A percentile compares a stretch with the other conserved stretches of the same genome.
Conservation (phyloP, 768 basidiomycete species). For the Termitomyces sp. region DNA sequence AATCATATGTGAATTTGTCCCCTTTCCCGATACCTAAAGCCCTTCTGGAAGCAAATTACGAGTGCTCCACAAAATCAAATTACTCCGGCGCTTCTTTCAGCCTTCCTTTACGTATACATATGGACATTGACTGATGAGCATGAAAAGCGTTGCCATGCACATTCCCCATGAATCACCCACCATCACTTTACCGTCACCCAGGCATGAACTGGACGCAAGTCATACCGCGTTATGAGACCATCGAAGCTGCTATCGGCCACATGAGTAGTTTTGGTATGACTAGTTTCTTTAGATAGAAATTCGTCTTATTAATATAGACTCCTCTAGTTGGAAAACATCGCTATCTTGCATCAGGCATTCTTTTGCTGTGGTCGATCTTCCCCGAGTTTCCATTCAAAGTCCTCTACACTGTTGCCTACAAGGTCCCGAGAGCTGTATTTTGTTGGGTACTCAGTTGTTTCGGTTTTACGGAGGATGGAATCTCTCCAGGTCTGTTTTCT, state of each 20-base stretch:
- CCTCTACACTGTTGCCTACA: background rate
- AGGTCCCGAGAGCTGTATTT: background rate
- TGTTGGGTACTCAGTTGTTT: background rate
- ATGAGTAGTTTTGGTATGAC: background rate
- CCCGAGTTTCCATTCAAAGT: background rate
- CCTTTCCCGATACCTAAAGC: too few species aligned
- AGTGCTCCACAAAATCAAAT: too few species aligned
- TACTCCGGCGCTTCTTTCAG: too few species aligned
- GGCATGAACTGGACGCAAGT: background rate
- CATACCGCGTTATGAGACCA: background rate
- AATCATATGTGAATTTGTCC: too few species aligned
- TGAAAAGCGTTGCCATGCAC: background rate
- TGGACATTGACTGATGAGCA: too few species aligned
- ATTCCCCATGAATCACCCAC: background rate
- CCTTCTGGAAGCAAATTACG: too few species aligned
- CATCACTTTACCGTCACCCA: background rate
- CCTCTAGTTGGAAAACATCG: too few species aligned
- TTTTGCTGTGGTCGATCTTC: background rate
- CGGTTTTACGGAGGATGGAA: background rate
- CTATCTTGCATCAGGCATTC: background rate
- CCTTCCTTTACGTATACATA: too few species aligned
- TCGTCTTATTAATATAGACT: too few species aligned
- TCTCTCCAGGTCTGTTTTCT: background rate
- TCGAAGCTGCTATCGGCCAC: background rate
- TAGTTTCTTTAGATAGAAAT: background rate